phyloP scores from a whole-genome alignment of 2,329 filamentous ascomycete genomes.

The Talaromyces sp. region DNA sequence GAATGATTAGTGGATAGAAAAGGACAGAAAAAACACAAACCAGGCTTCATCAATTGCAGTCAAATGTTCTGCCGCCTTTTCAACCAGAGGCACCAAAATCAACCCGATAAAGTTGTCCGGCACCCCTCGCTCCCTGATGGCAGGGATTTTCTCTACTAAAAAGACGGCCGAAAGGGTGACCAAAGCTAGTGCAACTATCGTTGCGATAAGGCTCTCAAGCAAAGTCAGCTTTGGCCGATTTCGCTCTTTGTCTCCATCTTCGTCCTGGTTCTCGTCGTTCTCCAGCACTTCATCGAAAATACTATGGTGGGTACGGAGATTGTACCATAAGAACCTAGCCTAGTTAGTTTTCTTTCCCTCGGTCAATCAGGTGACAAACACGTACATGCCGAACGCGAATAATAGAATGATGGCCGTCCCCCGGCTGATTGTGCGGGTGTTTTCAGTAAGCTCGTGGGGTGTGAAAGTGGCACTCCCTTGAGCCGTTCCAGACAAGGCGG shows the following conservation, averaged over 20 bases:
- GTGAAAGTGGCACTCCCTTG: conserved; percentile 26
- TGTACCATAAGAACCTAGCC: conserved; percentile 58
- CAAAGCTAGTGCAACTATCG: conserved; percentile 59
- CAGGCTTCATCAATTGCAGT: conserved; percentile 81
- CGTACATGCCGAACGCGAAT: conserved; percentile 59
- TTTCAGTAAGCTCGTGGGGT: conserved; percentile 39
- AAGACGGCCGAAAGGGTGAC: conserved; percentile 67
- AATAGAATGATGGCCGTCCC: conserved; percentile 66
- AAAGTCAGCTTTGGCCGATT: conserved; percentile 66
- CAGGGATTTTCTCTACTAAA: conserved; percentile 66
- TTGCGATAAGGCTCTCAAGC: conserved; percentile 63
- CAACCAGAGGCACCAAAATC: conserved; percentile 72
- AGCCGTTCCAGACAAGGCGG: conserved; percentile 40
- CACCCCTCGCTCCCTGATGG: conserved; percentile 46
- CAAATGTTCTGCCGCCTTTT: conserved; percentile 81
- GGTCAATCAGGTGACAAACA: neutral
- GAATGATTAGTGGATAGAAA: neutral
- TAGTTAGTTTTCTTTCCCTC: neutral
- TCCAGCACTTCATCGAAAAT: conserved; percentile 72
- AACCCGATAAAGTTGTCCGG: conserved; percentile 61
- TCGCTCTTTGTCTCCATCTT: conserved; percentile 57
- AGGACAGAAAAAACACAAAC: conserved; percentile 41
- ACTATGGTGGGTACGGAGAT: conserved; percentile 69
- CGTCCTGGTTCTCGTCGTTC: conserved; percentile 62
- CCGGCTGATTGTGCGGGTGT: conserved; percentile 62